Percentiles rank a stretch among this genome's conserved stretches.
These are phyloP conservation scores for Vigna mungo DNA, from an alignment of 306 rosid species.

Conservation along the genomic window DNA sequence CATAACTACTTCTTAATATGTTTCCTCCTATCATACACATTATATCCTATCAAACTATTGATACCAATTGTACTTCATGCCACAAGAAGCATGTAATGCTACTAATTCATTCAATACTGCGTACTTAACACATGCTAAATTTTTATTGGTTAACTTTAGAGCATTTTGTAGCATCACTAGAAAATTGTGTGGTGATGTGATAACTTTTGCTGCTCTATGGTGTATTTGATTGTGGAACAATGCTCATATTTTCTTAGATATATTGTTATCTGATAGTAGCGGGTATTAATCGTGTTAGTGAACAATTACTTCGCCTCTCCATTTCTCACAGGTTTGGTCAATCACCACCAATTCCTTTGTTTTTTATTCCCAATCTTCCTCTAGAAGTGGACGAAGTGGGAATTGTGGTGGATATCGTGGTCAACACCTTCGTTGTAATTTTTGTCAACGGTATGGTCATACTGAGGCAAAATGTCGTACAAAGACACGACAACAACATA, in stretches of 20 bases:
- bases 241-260: background rate
- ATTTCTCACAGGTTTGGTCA: too few species aligned
- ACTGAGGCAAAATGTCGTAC: too few species aligned
- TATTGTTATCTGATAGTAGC: background rate
- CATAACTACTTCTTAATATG: too few species aligned
- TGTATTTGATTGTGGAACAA: background rate
- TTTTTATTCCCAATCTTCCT: too few species aligned
- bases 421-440: too few species aligned
- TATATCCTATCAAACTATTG: background rate
- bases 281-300: background rate
- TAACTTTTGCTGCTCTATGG: background rate
- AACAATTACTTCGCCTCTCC: too few species aligned
- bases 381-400: too few species aligned
- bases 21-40: too few species aligned
- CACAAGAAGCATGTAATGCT: conserved; percentile 35
- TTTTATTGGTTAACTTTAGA: conserved; percentile 14
- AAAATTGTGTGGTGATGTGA: conserved; percentile 1
- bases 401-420: too few species aligned
- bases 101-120: conserved; percentile 27
- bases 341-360: too few species aligned
- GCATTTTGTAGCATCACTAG: background rate
- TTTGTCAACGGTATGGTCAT: too few species aligned
- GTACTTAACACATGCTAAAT: background rate
- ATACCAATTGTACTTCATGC: conserved; percentile 24
- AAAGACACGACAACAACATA: too few species aligned